phyloP scores from a whole-genome alignment of 2,329 filamentous ascomycete species.

The Exophiala sideris region DNA sequence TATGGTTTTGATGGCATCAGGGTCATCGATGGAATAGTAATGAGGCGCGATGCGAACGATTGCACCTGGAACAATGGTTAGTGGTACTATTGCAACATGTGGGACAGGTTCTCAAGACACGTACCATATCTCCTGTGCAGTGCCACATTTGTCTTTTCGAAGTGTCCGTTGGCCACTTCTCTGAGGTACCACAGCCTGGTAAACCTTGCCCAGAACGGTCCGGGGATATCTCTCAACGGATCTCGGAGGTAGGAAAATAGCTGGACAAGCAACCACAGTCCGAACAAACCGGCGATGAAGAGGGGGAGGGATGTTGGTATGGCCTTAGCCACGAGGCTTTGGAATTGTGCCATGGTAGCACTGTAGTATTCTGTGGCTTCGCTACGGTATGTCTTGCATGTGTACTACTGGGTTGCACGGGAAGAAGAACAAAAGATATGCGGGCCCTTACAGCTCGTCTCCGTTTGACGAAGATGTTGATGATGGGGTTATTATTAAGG shows the following conservation, averaged over 20 bases:
- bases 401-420: neutral
- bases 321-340: conserved; percentile 3
- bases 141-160: conserved; percentile 35
- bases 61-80: conserved; percentile 44
- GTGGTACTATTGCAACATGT: no score
- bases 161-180: conserved; percentile 35
- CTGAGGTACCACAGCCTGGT: conserved; percentile 45
- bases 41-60: conserved; percentile 73
- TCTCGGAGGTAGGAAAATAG: conserved; percentile 25
- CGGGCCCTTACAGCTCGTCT: no score
- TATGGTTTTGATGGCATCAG: conserved; percentile 68
- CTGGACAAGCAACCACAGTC: conserved; percentile 18
- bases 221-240: conserved; percentile 42
- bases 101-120: neutral
- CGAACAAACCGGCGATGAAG: neutral
- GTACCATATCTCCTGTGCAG: conserved; percentile 49
- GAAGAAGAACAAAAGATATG: neutral
- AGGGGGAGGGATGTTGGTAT: neutral
- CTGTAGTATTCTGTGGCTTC: neutral
- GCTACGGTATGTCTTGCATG: neutral
- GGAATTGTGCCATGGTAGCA: conserved; percentile 10
- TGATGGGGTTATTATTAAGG: no score
- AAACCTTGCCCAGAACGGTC: conserved; percentile 45
- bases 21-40: conserved; percentile 67
- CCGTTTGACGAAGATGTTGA: no score